These are phyloP conservation scores for Iris macrosiphon DNA, from an alignment of 106 monocot species.

Conservation along the genomic window DNA sequence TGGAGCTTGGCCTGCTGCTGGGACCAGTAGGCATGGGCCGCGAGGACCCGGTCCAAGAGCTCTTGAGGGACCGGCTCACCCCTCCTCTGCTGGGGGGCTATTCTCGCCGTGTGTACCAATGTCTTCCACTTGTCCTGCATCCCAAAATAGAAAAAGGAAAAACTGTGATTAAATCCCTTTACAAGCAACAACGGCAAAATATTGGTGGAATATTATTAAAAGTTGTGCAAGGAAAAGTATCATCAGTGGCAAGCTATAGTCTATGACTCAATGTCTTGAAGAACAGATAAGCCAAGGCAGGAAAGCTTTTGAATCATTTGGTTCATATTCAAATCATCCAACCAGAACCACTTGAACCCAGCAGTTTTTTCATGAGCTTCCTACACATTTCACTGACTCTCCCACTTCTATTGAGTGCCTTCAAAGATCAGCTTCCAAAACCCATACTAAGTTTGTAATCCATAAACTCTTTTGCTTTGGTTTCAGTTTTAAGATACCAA, in stretches of 20 bases:
- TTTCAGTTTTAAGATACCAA: no score
- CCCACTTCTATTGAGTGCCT: no score
- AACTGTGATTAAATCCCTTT: not conserved
- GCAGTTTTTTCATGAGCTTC: no score
- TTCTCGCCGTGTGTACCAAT: slow-evolving; percentile 20
- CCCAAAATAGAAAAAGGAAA: not conserved
- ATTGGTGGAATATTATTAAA: no score
- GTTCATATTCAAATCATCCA: not conserved
- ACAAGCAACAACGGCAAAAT: not conserved
- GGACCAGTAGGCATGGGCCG: slow-evolving; percentile 20
- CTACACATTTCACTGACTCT: no score
- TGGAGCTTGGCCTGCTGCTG: slow-evolving; percentile 30
- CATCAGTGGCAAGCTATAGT: not conserved
- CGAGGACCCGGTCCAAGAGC: slow-evolving; percentile 20
- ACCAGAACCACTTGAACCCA: no score
- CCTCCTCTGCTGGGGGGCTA: slow-evolving; percentile 25
- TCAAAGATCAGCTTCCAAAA: no score
- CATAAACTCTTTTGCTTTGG: no score
- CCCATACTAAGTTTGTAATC: no score
- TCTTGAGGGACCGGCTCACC: slow-evolving; percentile 24
- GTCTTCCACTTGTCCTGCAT: slow-evolving; percentile 27
- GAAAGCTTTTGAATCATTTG: no score
- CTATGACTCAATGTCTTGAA: not conserved
- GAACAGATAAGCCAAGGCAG: no score
- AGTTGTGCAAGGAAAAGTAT: no score